Evolutionary conservation across 1,139 yeast genomes (phyloP).

Genomic region (Wickerhamomyces sp.): DNA sequence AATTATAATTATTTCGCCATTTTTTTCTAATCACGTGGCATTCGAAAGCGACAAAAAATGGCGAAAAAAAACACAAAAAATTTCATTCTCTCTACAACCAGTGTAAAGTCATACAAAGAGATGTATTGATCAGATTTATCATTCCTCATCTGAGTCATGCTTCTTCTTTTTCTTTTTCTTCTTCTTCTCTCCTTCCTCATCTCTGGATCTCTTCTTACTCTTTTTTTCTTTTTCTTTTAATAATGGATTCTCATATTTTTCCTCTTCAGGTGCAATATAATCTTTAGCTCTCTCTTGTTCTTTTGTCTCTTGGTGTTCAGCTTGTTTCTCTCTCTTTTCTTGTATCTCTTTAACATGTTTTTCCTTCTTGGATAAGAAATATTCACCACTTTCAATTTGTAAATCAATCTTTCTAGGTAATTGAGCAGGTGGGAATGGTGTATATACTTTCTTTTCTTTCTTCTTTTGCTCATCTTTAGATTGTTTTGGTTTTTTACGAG

Average conservation of each 20-base stretch:
- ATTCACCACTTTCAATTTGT: constrained; percentile 98
- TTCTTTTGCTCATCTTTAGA: constrained; percentile 39
- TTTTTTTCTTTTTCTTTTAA: constrained; percentile 21
- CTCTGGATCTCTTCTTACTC: constrained; percentile 23
- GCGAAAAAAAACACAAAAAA: background rate
- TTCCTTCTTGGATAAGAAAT: constrained; percentile 83
- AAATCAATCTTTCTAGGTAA: constrained; percentile 95
- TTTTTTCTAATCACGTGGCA: background rate
- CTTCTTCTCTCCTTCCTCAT: constrained; percentile 42
- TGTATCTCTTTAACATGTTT: constrained; percentile 67
- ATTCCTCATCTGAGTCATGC: constrained; percentile 15
- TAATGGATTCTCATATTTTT: constrained; percentile 32
- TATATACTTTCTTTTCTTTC: constrained; percentile 80
- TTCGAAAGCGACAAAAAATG: background rate
- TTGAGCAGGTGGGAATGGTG: constrained; percentile 99
- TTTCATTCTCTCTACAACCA: too few species aligned
- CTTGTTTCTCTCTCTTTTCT: constrained; percentile 77
- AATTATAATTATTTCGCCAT: too few species aligned
- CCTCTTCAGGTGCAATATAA: constrained; percentile 82
- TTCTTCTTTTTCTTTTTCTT: constrained; percentile 22
- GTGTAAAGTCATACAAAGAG: too few species aligned
- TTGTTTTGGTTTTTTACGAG: constrained; percentile 82
- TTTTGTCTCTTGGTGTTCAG: constrained; percentile 59
- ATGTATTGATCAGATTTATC: constrained; percentile 6
- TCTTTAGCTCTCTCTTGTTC: constrained; percentile 72